These are phyloP conservation scores for Paecilomyces niveus DNA, from an alignment of 2,329 filamentous ascomycete genomes.

Conservation along the genomic window DNA sequence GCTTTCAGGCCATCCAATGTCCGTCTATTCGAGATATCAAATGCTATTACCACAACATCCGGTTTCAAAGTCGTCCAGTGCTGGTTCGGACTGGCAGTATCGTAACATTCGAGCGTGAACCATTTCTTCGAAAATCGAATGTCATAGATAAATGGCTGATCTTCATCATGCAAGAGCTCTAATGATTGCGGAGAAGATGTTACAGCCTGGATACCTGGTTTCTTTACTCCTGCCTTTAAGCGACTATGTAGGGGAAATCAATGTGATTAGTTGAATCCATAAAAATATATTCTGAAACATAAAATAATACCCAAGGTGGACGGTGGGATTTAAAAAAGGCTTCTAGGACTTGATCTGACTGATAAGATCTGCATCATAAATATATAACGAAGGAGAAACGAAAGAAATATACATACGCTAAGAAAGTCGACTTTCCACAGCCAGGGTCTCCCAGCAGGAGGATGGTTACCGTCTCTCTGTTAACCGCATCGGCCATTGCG, in stretches of 20 bases:
- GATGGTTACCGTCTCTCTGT: slow-evolving; percentile 27
- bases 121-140: slow-evolving; percentile 50
- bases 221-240: slow-evolving; percentile 11
- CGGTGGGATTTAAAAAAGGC: background rate
- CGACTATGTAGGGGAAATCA: background rate
- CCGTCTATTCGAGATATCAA: slow-evolving; percentile 48
- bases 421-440: slow-evolving; percentile 57
- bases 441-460: slow-evolving; percentile 53
- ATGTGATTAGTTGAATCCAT: background rate
- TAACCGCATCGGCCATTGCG: background rate
- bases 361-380: slow-evolving; percentile 3
- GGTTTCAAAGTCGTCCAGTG: slow-evolving; percentile 49
- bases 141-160: slow-evolving; percentile 55
- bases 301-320: background rate
- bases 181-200: slow-evolving; percentile 27
- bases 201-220: slow-evolving; percentile 16
- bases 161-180: slow-evolving; percentile 44
- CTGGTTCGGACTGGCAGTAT: slow-evolving; percentile 51
- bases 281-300: background rate
- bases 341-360: background rate
- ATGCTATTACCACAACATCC: slow-evolving; percentile 52
- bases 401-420: slow-evolving; percentile 45
- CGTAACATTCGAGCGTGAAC: slow-evolving; percentile 50
- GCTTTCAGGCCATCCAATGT: slow-evolving; percentile 43
- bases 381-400: slow-evolving; percentile 2